Evolutionary conservation across 371 early-diverging fungal species (phyloP).

Genomic region (Mucor velutinosus): DNA sequence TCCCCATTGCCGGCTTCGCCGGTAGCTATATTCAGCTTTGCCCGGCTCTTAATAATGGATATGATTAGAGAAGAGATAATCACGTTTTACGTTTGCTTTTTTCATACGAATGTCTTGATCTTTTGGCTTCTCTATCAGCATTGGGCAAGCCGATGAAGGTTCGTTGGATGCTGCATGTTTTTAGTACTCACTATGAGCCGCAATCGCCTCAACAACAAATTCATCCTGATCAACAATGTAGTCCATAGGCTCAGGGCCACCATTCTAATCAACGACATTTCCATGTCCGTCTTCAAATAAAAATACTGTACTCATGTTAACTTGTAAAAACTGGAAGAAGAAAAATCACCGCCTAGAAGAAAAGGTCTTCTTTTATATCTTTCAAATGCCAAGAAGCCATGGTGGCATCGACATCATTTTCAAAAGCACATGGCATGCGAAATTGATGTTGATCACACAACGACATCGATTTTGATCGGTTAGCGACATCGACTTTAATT

Average conservation of each 20-base stretch:
- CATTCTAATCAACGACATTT: slow-evolving; percentile 11
- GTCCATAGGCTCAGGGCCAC: slow-evolving; percentile 20
- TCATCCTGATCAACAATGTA: slow-evolving; percentile 21
- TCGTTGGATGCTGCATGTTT: slow-evolving; percentile 7
- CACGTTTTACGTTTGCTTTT: slow-evolving; percentile 2
- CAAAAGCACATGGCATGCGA: too few relatives aligned
- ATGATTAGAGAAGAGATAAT: too few relatives aligned
- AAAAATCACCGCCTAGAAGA: background rate
- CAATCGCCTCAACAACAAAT: slow-evolving; percentile 3
- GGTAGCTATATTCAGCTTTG: too few relatives aligned
- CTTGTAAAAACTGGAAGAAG: slow-evolving; percentile 14
- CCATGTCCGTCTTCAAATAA: slow-evolving; percentile 27
- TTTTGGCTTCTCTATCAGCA: slow-evolving; percentile 18
- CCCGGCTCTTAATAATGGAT: too few relatives aligned
- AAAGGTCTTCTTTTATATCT: background rate
- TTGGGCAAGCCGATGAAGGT: slow-evolving; percentile 12
- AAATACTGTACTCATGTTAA: slow-evolving; percentile 24
- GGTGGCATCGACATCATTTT: too few relatives aligned
- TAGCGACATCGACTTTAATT: background rate
- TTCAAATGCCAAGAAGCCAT: slow-evolving; percentile 5
- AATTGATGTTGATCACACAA: too few relatives aligned
- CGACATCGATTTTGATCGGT: background rate
- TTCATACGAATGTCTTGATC: slow-evolving; percentile 9
- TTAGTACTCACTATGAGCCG: slow-evolving; percentile 4
- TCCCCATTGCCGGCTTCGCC: too few relatives aligned